A percentile compares a stretch with the other conserved stretches of the same genome.
Conservation (phyloP, 108 stramenopile species). For the Discostella stelligeroides region DNA sequence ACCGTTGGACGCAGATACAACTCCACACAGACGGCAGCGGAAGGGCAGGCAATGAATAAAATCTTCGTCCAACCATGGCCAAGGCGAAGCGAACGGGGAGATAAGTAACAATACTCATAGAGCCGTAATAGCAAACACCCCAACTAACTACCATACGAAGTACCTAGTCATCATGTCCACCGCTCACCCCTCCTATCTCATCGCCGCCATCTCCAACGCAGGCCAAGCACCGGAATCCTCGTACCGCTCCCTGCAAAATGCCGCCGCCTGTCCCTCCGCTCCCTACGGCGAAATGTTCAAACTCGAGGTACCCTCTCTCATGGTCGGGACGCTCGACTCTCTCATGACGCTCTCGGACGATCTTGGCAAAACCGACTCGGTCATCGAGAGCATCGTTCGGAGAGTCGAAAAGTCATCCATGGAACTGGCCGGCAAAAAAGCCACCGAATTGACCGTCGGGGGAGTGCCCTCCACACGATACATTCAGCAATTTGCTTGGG, state of each 20-base stretch:
- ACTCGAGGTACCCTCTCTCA: conserved; percentile 92
- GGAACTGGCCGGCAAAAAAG: conserved; percentile 71
- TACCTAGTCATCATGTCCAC: conserved; percentile 4
- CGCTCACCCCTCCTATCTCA: conserved; percentile 56
- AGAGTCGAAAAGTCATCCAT: conserved; percentile 86
- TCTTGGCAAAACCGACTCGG: conserved; percentile 78
- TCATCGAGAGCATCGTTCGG: conserved; percentile 86
- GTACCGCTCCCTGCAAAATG: conserved; percentile 88
- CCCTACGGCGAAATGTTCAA: conserved; percentile 92
- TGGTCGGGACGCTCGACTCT: conserved; percentile 90
- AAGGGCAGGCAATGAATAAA: no score
- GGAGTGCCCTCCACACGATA: conserved; percentile 81
- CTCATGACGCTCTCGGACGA: conserved; percentile 91
- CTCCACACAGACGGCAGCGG: no score
- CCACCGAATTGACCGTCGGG: conserved; percentile 77
- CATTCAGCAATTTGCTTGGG: conserved; percentile 94
- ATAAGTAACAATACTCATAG: no score
- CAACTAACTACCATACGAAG: background rate
- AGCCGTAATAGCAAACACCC: no score
- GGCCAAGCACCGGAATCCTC: conserved; percentile 86
- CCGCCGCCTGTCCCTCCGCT: conserved; percentile 83
- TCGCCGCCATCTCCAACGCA: conserved; percentile 82
- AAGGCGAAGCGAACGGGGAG: no score
- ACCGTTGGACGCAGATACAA: no score
- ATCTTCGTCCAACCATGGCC: no score